phyloP scores from a whole-genome alignment of 169 alveolate species.

The Cryptosporidium ubiquitum region DNA sequence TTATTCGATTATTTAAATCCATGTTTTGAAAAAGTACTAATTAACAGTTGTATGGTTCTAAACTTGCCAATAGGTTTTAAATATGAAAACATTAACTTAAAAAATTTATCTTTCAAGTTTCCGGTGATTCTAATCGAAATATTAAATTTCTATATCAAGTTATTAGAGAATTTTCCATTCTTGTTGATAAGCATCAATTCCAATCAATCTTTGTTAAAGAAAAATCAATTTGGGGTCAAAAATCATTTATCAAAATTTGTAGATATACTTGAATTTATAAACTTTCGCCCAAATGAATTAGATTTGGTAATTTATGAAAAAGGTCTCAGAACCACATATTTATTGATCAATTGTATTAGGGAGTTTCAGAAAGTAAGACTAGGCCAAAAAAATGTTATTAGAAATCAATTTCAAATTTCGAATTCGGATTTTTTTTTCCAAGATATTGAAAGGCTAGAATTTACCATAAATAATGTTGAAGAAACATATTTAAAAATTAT shows the following conservation, averaged over 20 bases:
- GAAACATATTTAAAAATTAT: neutral
- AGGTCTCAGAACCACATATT: slow-evolving; percentile 1
- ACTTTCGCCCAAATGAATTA: neutral
- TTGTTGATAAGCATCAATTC: neutral
- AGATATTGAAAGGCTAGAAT: neutral
- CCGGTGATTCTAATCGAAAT: neutral
- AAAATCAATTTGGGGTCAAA: neutral
- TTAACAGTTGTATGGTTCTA: neutral
- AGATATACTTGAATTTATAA: neutral
- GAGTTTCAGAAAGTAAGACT: neutral
- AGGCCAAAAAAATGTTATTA: neutral
- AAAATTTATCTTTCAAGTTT: neutral
- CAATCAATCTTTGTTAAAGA: neutral
- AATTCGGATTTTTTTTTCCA: neutral
- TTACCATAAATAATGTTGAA: neutral
- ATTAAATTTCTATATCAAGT: slow-evolving; percentile 6
- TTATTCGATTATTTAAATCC: neutral
- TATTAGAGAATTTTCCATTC: neutral
- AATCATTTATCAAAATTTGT: neutral
- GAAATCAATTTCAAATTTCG: neutral
- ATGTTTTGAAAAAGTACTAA: neutral
- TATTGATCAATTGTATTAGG: neutral
- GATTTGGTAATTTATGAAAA: neutral
- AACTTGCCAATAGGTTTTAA: neutral
- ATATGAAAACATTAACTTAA: neutral